Base-by-base conservation (phyloP, 257 asterid genomes). In the Forsythia suspensa region DNA sequence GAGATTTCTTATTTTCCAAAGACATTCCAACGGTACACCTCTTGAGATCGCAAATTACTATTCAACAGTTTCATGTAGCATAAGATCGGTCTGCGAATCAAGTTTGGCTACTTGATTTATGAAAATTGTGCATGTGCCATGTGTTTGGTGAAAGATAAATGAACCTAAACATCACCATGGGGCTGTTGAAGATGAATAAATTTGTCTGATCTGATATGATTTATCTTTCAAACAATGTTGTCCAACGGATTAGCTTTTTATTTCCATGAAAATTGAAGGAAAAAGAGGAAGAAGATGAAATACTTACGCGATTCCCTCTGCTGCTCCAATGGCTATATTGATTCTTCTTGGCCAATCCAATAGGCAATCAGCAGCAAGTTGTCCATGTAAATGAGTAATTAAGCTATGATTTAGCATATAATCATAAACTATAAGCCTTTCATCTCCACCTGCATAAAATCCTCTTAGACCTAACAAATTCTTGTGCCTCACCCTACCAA, bases 371-470 rank as follows among this genome's bases (percentile, higher is more conserved):
- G 91, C 76, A n/a, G 96, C 86, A 48, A 86, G 91, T 55, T 85
- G 85, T 18, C 96, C 97, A 67, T 92, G 97, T 38, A 92, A 80
- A 84, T 91, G 96, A n/a, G 92, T 88, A 59, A 88, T 73, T 51
- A 92, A 84, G 86, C 96, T 92, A 78, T 90, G 94, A 80, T 92
- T 92, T 74, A 94, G 93, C 97, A 92, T 92, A 74, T 86, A 92
- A 79, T 91, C 97, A 71, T 92, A 92, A 2, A 92, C 95, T 16
- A 92, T 92, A 20, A 92, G 83, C 84, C 97, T 85, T 81, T 92
- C 96, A 4, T 92, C 94, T 10, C 90, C 93, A 3, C 95, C 95
- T 4, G 96, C 97, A 61, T 91, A 89, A 52, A 87, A 92, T 12
- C 97, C 97, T 81, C 97, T 83, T 24, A 92, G 74, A 44, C 95